Evolutionary conservation across 2,329 filamentous ascomycete genomes (phyloP).

Genomic region (Talaromyces sp.): DNA sequence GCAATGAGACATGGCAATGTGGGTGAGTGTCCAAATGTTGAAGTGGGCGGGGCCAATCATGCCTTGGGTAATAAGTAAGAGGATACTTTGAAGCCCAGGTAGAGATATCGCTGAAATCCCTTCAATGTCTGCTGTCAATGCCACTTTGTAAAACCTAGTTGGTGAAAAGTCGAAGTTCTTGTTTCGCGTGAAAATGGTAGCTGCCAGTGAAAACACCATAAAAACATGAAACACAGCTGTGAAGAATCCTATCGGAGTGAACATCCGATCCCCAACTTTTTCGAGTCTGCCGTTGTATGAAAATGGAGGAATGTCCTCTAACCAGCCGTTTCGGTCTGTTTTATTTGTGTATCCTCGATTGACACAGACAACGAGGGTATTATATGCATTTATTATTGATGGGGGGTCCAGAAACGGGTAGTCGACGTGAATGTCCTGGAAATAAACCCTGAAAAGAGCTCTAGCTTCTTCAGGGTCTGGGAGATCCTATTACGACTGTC

Average conservation of each 20-base stretch:
- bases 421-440: conserved; percentile 24
- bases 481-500: conserved; percentile 16
- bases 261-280: not conserved
- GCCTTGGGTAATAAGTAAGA: conserved; percentile 27
- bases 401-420: conserved; percentile 24
- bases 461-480: conserved; percentile 21
- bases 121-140: conserved; percentile 24
- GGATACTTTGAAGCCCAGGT: conserved; percentile 25
- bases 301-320: conserved; percentile 16
- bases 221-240: conserved; percentile 27
- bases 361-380: conserved; percentile 20
- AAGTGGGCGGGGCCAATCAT: conserved; percentile 28
- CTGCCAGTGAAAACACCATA: conserved; percentile 31
- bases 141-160: conserved; percentile 27
- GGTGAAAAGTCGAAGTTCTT: conserved; percentile 31
- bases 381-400: conserved; percentile 21
- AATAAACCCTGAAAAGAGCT: conserved; percentile 20
- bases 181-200: conserved; percentile 28
- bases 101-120: conserved; percentile 30
- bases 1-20: conserved; percentile 33
- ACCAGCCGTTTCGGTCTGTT: conserved; percentile 22
- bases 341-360: conserved; percentile 10
- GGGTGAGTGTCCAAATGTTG: conserved; percentile 32
- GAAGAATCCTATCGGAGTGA: conserved; percentile 13
- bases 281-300: conserved; percentile 21